phyloP scores from a whole-genome alignment of 2,329 filamentous ascomycete genomes.

The Scedosporium aurantiacum region DNA sequence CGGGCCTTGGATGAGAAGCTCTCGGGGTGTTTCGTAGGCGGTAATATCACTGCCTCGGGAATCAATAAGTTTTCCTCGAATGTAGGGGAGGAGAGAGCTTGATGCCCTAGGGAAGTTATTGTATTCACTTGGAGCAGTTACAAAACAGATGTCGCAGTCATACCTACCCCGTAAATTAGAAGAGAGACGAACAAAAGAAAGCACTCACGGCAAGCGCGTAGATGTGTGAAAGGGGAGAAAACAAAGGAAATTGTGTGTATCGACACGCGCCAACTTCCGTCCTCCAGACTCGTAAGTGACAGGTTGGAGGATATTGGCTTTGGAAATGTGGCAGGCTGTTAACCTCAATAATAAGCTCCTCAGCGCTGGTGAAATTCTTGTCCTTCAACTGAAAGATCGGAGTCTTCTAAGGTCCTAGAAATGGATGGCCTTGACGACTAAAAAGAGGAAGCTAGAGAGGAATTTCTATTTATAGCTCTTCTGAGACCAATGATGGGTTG shows the following conservation, averaged over 20 bases:
- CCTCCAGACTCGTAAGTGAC: conserved; percentile 26
- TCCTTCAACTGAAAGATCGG: conserved; percentile 27
- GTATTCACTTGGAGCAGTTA: conserved; percentile 44
- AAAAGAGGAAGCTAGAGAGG: too few relatives aligned
- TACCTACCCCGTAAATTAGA: conserved; percentile 56
- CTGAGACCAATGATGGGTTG: too few relatives aligned
- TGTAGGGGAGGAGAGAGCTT: conserved; percentile 56
- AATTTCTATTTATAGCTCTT: too few relatives aligned
- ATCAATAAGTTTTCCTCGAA: conserved; percentile 56
- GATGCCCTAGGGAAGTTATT: conserved; percentile 65
- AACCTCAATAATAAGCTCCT: conserved; percentile 51
- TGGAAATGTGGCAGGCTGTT: conserved; percentile 43
- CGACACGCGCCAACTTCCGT: conserved; percentile 15
- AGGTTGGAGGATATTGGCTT: conserved; percentile 59
- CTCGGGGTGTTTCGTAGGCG: conserved; percentile 53
- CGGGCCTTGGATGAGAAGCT: conserved; percentile 62
- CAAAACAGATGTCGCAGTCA: conserved; percentile 68
- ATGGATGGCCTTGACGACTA: too few relatives aligned
- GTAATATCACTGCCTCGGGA: conserved; percentile 60
- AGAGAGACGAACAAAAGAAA: conserved; percentile 52
- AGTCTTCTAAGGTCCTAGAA: too few relatives aligned
- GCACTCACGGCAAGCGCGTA: conserved; percentile 63
- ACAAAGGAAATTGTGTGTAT: conserved; percentile 35
- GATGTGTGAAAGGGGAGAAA: conserved; percentile 69
- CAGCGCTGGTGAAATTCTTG: conserved; percentile 46